Conservation (phyloP, 768 basidiomycete species). For the Termitomyces eurrhizus region DNA sequence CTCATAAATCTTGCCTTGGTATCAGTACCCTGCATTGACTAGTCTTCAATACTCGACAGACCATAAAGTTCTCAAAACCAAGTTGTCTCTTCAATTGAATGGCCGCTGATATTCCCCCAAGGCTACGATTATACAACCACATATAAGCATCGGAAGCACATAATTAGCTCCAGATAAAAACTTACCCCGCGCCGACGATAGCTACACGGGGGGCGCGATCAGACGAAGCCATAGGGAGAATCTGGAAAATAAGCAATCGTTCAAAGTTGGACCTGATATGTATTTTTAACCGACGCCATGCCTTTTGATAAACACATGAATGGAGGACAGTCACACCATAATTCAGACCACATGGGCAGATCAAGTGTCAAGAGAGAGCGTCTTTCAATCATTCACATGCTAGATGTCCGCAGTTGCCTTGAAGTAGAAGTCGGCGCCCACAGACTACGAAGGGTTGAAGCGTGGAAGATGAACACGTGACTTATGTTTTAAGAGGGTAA, state of each 20-base stretch:
- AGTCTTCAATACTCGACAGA: slow-evolving; percentile 19
- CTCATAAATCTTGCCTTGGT: slow-evolving; percentile 43
- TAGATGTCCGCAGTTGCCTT: background rate
- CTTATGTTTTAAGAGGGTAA: background rate
- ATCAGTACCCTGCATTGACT: background rate
- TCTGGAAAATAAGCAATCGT: background rate
- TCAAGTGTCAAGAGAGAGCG: background rate
- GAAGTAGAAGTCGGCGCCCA: background rate
- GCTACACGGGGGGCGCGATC: slow-evolving; percentile 32
- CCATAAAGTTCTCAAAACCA: slow-evolving; percentile 44
- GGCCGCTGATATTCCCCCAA: slow-evolving; percentile 46
- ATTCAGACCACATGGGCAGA: background rate
- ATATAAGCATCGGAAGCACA: background rate
- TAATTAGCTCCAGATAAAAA: background rate
- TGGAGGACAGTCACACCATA: background rate
- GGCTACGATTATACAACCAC: slow-evolving; percentile 20
- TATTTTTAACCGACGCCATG: slow-evolving; percentile 2
- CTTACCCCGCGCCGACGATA: slow-evolving; percentile 51
- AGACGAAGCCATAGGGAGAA: slow-evolving; percentile 9
- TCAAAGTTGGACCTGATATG: background rate
- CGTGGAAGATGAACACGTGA: no score
- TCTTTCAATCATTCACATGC: background rate
- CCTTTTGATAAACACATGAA: slow-evolving; percentile 6
- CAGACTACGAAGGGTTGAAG: background rate
- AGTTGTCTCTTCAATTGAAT: slow-evolving; percentile 42